A percentile compares a stretch with the other conserved stretches of the same genome.
phyloP scores from a whole-genome alignment of 768 basidiomycete genomes.

The Boletus subparvulus region DNA sequence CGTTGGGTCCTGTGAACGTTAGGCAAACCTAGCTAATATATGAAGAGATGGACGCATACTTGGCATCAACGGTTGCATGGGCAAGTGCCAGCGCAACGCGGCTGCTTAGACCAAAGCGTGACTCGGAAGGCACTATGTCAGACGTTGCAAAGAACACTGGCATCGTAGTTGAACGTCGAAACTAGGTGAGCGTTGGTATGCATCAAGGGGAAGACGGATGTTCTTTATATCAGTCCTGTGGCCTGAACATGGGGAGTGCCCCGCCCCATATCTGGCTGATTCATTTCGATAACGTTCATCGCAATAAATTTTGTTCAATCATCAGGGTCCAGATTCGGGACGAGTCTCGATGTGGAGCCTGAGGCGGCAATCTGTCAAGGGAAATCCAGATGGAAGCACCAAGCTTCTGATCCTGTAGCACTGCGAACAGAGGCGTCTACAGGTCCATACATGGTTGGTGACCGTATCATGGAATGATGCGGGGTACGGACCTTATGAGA shows the following conservation, averaged over 20 bases:
- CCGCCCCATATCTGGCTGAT: background rate
- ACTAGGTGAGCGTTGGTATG: background rate
- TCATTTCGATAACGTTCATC: background rate
- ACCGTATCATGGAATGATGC: background rate
- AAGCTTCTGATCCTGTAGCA: too few relatives aligned
- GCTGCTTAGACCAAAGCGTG: background rate
- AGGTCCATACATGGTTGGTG: too few relatives aligned
- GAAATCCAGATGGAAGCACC: too few relatives aligned
- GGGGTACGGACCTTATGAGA: background rate
- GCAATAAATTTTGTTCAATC: background rate
- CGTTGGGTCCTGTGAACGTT: background rate
- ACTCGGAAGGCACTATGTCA: background rate
- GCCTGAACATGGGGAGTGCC: background rate
- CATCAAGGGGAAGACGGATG: too few relatives aligned
- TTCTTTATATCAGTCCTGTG: background rate
- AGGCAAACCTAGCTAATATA: background rate
- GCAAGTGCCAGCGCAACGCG: background rate
- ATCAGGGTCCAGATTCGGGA: too few relatives aligned
- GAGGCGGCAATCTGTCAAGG: too few relatives aligned
- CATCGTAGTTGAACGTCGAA: background rate
- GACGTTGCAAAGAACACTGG: background rate
- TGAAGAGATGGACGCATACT: background rate
- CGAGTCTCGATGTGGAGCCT: too few relatives aligned
- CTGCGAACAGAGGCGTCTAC: too few relatives aligned
- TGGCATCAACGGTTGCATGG: background rate